phyloP scores from a whole-genome alignment of 129 eudicot genomes.

The Deinandra increscens region DNA sequence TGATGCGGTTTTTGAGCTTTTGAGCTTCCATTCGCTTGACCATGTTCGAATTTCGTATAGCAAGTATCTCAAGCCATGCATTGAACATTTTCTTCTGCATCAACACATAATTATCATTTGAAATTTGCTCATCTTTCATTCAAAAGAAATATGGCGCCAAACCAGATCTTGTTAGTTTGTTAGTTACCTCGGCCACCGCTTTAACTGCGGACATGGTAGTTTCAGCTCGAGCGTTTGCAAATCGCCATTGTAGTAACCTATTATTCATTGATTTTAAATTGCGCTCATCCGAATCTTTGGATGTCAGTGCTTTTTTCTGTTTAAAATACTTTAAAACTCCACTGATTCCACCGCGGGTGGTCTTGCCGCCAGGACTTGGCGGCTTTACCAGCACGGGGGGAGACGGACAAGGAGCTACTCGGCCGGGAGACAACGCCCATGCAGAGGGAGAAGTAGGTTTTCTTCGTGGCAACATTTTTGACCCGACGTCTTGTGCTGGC shows the following conservation, averaged over 20 bases:
- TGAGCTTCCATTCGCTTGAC: slow-evolving; percentile 47
- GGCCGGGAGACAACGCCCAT: slow-evolving; percentile 73
- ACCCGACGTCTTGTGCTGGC: background rate
- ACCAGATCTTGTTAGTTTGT: background rate
- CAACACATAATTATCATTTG: background rate
- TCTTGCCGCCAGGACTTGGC: slow-evolving; percentile 35
- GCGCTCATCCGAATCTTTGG: slow-evolving; percentile 42
- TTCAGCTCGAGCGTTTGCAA: slow-evolving; percentile 75
- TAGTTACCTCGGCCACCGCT: slow-evolving; percentile 54
- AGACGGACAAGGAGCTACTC: slow-evolving; percentile 32
- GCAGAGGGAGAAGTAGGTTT: slow-evolving; percentile 67
- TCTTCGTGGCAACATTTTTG: slow-evolving; percentile 28
- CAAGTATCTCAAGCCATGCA: slow-evolving; percentile 53
- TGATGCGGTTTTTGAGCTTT: slow-evolving; percentile 51
- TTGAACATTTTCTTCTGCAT: slow-evolving; percentile 59
- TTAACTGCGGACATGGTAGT: slow-evolving; percentile 36
- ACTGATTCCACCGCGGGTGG: slow-evolving; percentile 34
- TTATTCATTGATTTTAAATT: slow-evolving; percentile 41
- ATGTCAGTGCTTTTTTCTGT: slow-evolving; percentile 48
- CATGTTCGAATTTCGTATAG: slow-evolving; percentile 44
- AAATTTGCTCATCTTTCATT: background rate
- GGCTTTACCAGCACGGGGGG: slow-evolving; percentile 41
- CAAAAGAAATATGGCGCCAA: background rate
- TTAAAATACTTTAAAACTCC: slow-evolving; percentile 70
- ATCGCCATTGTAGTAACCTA: slow-evolving; percentile 79